A percentile compares a stretch with the other conserved stretches of the same genome.
These are phyloP conservation scores for Leccinum proximum DNA, from an alignment of 1,284 basidiomycete genomes.

Conservation along the genomic window DNA sequence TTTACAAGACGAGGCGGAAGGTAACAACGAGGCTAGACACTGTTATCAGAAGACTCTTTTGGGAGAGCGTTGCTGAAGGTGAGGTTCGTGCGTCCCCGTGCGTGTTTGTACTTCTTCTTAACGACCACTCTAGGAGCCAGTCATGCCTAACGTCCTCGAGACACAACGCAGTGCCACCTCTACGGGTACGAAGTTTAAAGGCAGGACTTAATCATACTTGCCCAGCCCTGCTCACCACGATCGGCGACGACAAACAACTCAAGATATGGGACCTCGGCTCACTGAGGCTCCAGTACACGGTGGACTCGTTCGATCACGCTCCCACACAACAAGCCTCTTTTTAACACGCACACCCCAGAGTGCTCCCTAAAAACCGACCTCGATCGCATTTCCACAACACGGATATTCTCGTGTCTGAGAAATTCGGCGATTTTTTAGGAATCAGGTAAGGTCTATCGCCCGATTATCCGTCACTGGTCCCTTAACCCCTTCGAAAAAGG, in stretches of 20 bases:
- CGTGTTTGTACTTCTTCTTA: neutral
- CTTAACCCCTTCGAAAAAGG: constrained; percentile 31
- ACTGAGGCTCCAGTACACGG: constrained; percentile 59
- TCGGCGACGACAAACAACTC: constrained; percentile 78
- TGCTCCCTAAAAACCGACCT: constrained; percentile 77
- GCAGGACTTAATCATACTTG: constrained; percentile 24
- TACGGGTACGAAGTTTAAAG: constrained; percentile 34
- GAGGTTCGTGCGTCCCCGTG: constrained; percentile 40
- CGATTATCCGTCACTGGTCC: neutral
- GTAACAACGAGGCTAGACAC: constrained; percentile 51
- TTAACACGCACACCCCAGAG: constrained; percentile 39
- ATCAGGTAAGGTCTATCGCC: constrained; percentile 43
- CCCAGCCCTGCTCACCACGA: constrained; percentile 44
- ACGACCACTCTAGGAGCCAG: constrained; percentile 41
- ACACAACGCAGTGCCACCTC: constrained; percentile 36
- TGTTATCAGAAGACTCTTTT: constrained; percentile 68
- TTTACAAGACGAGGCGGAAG: constrained; percentile 49
- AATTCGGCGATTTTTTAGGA: constrained; percentile 79
- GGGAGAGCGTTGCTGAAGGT: constrained; percentile 68
- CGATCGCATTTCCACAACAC: constrained; percentile 51
- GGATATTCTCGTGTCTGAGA: constrained; percentile 72
- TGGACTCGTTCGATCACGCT: constrained; percentile 29
- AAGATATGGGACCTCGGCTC: constrained; percentile 67
- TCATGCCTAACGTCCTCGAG: constrained; percentile 51
- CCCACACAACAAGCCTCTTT: neutral